phyloP scores from a whole-genome alignment of 2,329 filamentous ascomycete species.

The Chaetomiaceae sp. region DNA sequence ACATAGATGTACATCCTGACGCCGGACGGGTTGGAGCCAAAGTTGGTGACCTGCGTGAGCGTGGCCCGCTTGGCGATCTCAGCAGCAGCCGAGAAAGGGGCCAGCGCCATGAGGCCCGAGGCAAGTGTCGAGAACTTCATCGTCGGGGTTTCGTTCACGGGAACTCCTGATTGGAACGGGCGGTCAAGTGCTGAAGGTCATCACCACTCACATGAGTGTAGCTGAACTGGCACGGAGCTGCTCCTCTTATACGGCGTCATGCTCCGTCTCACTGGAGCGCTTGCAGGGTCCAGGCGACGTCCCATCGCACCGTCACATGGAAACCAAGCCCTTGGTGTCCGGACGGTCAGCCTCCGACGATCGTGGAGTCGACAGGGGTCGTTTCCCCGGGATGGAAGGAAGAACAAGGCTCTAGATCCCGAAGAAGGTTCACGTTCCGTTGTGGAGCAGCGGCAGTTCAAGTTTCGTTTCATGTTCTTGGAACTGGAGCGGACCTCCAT shows the following conservation, averaged over 20 bases:
- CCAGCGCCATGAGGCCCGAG: slow-evolving; percentile 24
- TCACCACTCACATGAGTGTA: not conserved
- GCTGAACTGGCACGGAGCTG: not conserved
- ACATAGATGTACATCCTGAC: slow-evolving; percentile 33
- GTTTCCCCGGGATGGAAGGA: not conserved
- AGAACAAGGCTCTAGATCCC: too few species aligned
- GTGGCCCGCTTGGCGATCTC: slow-evolving; percentile 22
- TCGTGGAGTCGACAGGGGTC: not conserved
- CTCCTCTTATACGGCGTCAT: not conserved
- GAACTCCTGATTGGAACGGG: not conserved
- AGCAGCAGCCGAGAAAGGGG: slow-evolving; percentile 20
- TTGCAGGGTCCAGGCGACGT: too few species aligned
- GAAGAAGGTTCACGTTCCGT: too few species aligned
- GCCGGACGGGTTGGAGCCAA: slow-evolving; percentile 29
- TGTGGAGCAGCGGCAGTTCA: too few species aligned
- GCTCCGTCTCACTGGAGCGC: not conserved
- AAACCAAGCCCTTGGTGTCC: not conserved
- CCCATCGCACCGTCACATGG: not conserved
- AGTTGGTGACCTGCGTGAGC: slow-evolving; percentile 30
- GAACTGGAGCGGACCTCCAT: too few species aligned
- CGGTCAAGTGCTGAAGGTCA: not conserved
- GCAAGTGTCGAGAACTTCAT: slow-evolving; percentile 23
- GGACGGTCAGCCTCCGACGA: not conserved
- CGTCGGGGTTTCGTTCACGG: not conserved
- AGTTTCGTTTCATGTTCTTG: too few species aligned